Base-by-base conservation (phyloP, 768 basidiomycete genomes). In the Suillus paluster region DNA sequence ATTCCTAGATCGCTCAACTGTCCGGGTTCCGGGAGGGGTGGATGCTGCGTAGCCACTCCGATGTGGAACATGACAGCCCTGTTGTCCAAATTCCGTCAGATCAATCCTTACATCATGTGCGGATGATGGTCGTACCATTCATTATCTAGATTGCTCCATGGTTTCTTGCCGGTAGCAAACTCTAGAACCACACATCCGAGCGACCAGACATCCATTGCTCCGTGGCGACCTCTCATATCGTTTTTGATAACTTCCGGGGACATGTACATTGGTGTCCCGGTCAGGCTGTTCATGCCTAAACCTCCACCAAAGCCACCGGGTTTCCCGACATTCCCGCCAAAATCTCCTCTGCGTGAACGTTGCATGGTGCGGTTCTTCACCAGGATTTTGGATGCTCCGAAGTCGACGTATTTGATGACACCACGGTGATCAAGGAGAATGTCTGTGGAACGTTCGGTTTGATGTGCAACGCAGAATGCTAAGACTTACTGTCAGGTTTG, bases 61-160 rank as follows among this genome's bases (percentile, higher is more conserved):
- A 98, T 97, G 72, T 97, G 95, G 81, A 97, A 99, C 97, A 98
- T 98, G 78, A 98, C 97, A n/a, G 97, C 96, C 96, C 96, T 97
- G 68, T 58, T 27, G 11, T 10, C 23, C 23, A 19, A 4, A 11
- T 27, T 39, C 38, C 11, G 6, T 52, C 44, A 48, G 14, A 7
- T n/a, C 45, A 7, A 14, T 36, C 48, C 25, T 46, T 30, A 8
- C 60, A 45, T 58, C n/a, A 52, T 9, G 39, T 34, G 17, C 11
- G 23, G 11, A 55, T 6, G 6, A 55, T 55, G 30, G 12, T 64
- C 86, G 64, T 65, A 95, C 97, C 97, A 99, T 84, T 99, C 97
- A 68, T 99, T 99, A 73, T 99, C 97, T 45, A 97, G 88, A 72
- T 97, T 96, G 69, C 92, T 96, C 97, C 97, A 99, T 1, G 97